These are phyloP conservation scores for Catharanthus roseus DNA, from an alignment of 257 asterid species.

Conservation along the genomic window DNA sequence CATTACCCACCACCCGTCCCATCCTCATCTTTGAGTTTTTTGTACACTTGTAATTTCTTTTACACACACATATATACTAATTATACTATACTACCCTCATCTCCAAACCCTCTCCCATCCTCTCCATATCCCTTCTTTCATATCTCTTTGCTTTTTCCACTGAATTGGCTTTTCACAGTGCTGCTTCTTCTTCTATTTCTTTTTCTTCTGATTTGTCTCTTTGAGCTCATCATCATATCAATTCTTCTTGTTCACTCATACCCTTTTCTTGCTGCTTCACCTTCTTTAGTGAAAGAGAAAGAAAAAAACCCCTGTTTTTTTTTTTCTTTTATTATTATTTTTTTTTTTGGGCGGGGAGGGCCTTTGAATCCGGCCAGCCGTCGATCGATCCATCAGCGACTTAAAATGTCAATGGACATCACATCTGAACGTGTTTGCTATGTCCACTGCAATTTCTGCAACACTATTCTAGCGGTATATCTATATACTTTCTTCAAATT, in stretches of 20 bases:
- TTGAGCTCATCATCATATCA: no score
- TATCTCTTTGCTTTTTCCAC: conserved; percentile 10
- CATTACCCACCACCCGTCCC: conserved; percentile 42
- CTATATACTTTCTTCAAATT: conserved; percentile 14
- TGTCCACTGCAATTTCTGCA: conserved; percentile 91
- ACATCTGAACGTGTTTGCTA: conserved; percentile 77
- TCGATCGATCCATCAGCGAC: conserved; percentile 19
- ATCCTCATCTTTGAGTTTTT: conserved; percentile 33
- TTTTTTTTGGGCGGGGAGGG: no score
- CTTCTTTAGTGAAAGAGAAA: conserved; percentile 7
- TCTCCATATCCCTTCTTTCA: conserved; percentile 4
- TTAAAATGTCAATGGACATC: conserved; percentile 50
- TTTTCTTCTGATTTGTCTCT: not conserved
- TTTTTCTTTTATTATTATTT: no score
- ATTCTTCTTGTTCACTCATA: conserved; percentile 5
- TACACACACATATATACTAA: conserved; percentile 21
- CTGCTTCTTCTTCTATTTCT: not conserved
- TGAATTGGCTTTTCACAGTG: conserved; percentile 16
- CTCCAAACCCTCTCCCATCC: not conserved
- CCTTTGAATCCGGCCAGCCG: no score
- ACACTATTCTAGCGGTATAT: conserved; percentile 76
- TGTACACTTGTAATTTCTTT: conserved; percentile 29
- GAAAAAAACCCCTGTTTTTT: no score
- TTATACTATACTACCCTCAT: conserved; percentile 15
- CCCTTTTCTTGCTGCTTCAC: conserved; percentile 8